Base-by-base conservation (phyloP, 768 basidiomycete genomes). In the Trametes gibbosa region DNA sequence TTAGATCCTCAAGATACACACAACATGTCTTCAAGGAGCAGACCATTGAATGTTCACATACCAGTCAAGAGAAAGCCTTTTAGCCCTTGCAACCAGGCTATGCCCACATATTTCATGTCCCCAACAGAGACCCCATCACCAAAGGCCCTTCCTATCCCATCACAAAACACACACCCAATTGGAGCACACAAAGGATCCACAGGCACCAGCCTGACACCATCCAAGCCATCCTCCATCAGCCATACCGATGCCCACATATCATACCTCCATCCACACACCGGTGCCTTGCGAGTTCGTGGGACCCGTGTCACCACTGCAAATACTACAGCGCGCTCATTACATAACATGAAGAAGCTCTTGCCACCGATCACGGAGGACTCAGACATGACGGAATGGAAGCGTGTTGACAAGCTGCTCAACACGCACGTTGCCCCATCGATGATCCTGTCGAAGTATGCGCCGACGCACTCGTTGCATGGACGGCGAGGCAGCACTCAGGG, bases 371-470 rank as follows among this genome's bases (percentile, higher is more conserved):
- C 47, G 37, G 50, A 49, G 39, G 47, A 61, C 37, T 47, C 56
- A 24, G 48, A 19, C 29, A 17, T 52, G 32, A 21, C 17, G 24
- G 55, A 55, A 46, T 61, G 63, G 63, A 25, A 37, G 24, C 25
- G 27, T 13, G 52, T 64, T 13, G 59, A 64, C 50, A 35, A 45
- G 2, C 45, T 53, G 41, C 63, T 64, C 17, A 45, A 59, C 8
- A 64, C 63, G 60, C 52, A 58, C 52, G 57, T 61, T 53, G 50
- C 59, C 35, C 41, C 59, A 14, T 41, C 53, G 24, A 17, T 43
- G 23, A 35, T 60, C 16, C 53, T 46, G 42, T 29, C 51, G 13
- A 46, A 48, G 13, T 55, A 58, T 41, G 50, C 59, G 29, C 55
- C 41, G 19, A 50, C 56, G 19, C 37, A 17, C 12, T 47, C 10